These are phyloP conservation scores for Acaromyces ingoldii DNA, from an alignment of 1,284 basidiomycete genomes.

Conservation along the genomic window DNA sequence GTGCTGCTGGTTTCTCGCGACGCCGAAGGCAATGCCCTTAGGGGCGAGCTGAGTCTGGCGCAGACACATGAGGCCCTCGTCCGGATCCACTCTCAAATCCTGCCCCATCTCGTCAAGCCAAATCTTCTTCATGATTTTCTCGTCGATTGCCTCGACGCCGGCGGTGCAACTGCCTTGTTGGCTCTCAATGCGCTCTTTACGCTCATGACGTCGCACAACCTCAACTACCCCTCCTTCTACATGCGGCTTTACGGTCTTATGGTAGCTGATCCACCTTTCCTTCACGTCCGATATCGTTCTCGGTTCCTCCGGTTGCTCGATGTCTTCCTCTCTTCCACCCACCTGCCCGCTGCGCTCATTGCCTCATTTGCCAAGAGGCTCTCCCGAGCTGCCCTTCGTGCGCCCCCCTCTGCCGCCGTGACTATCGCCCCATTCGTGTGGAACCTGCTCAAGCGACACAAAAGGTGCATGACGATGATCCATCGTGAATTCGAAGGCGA, in stretches of 20 bases:
- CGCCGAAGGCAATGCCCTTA: constrained; percentile 15
- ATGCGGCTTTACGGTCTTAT: constrained; percentile 85
- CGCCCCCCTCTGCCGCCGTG: constrained; percentile 84
- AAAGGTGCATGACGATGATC: constrained; percentile 85
- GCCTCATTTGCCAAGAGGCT: constrained; percentile 93
- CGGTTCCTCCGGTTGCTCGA: constrained; percentile 92
- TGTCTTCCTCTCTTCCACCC: constrained; percentile 83
- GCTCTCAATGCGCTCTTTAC: constrained; percentile 87
- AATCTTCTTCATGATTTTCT: constrained; percentile 88
- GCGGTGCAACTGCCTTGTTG: constrained; percentile 75
- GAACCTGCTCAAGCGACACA: constrained; percentile 88
- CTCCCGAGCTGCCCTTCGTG: constrained; percentile 72
- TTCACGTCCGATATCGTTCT: constrained; percentile 87
- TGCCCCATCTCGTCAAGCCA: constrained; percentile 73
- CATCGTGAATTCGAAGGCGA: constrained; percentile 57
- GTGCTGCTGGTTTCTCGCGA: constrained; percentile 59
- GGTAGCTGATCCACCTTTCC: constrained; percentile 58
- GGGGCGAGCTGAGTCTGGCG: constrained; percentile 55
- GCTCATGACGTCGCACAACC: constrained; percentile 85
- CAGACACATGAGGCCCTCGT: constrained; percentile 64
- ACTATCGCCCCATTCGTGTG: constrained; percentile 89
- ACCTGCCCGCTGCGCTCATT: constrained; percentile 78
- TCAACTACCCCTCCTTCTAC: constrained; percentile 96
- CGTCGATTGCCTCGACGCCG: constrained; percentile 66
- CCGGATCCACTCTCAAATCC: constrained; percentile 74